These are phyloP conservation scores for Leccinum subrobustum DNA, from an alignment of 1,284 basidiomycete species.

Conservation along the genomic window DNA sequence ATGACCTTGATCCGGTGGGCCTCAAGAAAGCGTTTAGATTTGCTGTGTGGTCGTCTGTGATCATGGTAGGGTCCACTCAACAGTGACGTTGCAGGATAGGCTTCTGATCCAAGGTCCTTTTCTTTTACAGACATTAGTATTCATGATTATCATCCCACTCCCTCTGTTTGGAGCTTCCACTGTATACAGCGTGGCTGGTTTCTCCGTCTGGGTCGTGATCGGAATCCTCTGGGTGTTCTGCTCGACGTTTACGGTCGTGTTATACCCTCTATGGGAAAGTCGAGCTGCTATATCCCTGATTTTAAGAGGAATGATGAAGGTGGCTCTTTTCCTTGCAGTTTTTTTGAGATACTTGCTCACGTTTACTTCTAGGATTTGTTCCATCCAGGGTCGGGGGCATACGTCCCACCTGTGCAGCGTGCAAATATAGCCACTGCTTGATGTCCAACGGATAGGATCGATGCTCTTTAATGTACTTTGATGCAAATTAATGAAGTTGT, in stretches of 20 bases:
- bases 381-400: constrained; percentile 51
- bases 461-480: background rate
- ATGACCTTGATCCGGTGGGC: constrained; percentile 56
- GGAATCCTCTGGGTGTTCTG: constrained; percentile 84
- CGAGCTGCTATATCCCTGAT: constrained; percentile 63
- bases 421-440: constrained; percentile 4
- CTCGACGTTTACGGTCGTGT: constrained; percentile 70
- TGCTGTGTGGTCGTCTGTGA: constrained; percentile 70
- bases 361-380: constrained; percentile 43
- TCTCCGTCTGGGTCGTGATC: constrained; percentile 76
- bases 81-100: background rate
- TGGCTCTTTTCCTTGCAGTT: constrained; percentile 18
- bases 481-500: background rate
- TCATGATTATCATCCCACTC: constrained; percentile 74
- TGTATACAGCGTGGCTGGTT: constrained; percentile 65
- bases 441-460: background rate
- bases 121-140: constrained; percentile 51
- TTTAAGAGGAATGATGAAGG: constrained; percentile 61
- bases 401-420: constrained; percentile 18
- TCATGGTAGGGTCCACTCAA: constrained; percentile 48
- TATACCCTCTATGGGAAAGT: constrained; percentile 88
- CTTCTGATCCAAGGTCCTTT: constrained; percentile 5
- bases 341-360: background rate
- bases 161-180: constrained; percentile 82
- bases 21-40: constrained; percentile 75